Conservation (phyloP, 768 basidiomycete genomes). For the Wakefieldia striispora region DNA sequence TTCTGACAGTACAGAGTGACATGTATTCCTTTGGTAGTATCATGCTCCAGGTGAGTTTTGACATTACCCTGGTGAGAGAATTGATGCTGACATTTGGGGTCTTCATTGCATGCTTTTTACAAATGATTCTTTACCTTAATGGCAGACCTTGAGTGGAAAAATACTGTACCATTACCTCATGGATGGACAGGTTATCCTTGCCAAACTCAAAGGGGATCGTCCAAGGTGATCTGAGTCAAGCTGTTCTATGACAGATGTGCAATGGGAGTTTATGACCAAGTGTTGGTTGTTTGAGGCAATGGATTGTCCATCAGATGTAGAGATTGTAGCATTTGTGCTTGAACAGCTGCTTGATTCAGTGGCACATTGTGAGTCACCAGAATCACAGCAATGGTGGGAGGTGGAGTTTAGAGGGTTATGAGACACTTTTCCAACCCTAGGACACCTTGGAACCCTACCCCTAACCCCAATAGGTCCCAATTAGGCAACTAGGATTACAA, state of each 20-base stretch:
- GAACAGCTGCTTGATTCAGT: constrained; percentile 12
- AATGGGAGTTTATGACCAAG: constrained; percentile 22
- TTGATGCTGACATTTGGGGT: not conserved
- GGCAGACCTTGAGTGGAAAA: constrained; percentile 23
- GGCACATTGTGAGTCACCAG: not conserved
- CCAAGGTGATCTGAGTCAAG: no score
- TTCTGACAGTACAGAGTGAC: constrained; percentile 34
- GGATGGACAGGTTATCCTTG: constrained; percentile 21
- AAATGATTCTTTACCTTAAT: no score
- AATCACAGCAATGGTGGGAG: no score
- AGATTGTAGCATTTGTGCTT: constrained; percentile 25
- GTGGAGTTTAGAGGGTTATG: no score
- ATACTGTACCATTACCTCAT: constrained; percentile 19
- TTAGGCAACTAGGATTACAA: no score
- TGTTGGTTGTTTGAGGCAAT: constrained; percentile 29
- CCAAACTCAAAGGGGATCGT: constrained; percentile 11
- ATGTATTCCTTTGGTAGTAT: constrained; percentile 33
- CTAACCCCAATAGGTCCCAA: no score
- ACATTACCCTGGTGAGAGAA: no score
- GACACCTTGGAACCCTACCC: no score
- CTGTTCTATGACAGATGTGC: constrained; percentile 13
- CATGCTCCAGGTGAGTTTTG: constrained; percentile 21
- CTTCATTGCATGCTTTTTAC: no score
- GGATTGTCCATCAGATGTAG: constrained; percentile 32
- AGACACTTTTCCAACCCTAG: no score